Conservation (phyloP, 371 early-diverging fungal species). For the Sporodiniella umbellata region DNA sequence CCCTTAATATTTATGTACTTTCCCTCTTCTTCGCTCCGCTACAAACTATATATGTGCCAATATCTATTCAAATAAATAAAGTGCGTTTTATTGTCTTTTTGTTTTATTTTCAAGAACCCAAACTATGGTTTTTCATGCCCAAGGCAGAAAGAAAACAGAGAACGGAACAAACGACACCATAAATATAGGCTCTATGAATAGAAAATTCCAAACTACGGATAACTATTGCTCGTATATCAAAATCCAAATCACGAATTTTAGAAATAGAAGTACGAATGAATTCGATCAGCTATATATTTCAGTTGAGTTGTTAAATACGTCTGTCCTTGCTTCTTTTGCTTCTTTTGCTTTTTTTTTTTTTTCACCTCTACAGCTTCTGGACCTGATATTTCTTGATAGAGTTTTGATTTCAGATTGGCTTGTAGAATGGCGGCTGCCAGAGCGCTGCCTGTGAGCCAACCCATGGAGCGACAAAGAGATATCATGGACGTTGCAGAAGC, state of each 20-base stretch:
- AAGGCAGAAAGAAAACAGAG: slow-evolving; percentile 16
- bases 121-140: slow-evolving; percentile 21
- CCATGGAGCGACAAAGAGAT: slow-evolving; percentile 46
- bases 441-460: slow-evolving; percentile 39
- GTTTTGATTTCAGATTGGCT: slow-evolving; percentile 25
- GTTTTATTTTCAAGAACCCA: neutral
- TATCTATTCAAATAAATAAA: too few relatives aligned
- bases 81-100: neutral
- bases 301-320: too few relatives aligned
- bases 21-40: too few relatives aligned
- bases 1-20: too few relatives aligned
- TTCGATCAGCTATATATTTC: slow-evolving; percentile 23
- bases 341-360: neutral
- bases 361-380: slow-evolving; percentile 28
- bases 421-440: slow-evolving; percentile 43
- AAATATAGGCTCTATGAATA: slow-evolving; percentile 18
- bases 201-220: slow-evolving; percentile 16
- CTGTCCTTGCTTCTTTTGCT: neutral
- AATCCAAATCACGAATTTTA: slow-evolving; percentile 25
- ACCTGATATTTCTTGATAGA: slow-evolving; percentile 24
- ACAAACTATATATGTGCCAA: too few relatives aligned
- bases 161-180: slow-evolving; percentile 20
- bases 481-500: slow-evolving; percentile 49
- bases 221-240: slow-evolving; percentile 22
- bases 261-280: slow-evolving; percentile 36